Base-by-base conservation (phyloP, 208 protist genomes). In the Balamuthia mandrillaris region DNA sequence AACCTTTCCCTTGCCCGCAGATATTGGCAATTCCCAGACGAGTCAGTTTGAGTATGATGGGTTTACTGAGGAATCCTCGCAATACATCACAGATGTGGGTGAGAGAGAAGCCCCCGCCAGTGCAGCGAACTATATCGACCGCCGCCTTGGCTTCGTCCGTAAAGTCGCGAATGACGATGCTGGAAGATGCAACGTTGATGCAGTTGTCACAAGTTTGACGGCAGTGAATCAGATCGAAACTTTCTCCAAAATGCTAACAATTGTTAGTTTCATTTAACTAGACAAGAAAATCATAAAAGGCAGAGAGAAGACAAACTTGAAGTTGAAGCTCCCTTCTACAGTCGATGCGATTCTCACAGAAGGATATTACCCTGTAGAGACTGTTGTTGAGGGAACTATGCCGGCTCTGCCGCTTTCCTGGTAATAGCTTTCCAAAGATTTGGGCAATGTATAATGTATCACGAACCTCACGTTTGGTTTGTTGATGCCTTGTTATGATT, bases 381-480 rank as follows among this genome's bases (percentile, higher is more conserved):
- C 61, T 81, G 81, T 94, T 95, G 45, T 94, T 92, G 0, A 95
- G 60, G 10, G 93, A 31, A 65, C 74, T 66, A 42, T 37, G 21
- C 74, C 74, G 3, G 74, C 74, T 49, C 74, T 21, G 10, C 74
- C 74, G 54, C 52, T 66, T 31, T 81, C 74, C 47, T 81, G 74
- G 47, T 81, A 81, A 41, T 81, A 81, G 24, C 91, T 93, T 90
- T 99, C 98, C 7, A 99, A 79, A 4, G 94, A 97, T 61, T 96
- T 95, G 0, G 97, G 97, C 12, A 97, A 87, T 0, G 92, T 91
- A 37, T 96, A 94, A 91, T 99, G 98, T 45, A 99, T 89, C 2
- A 99, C 96, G 85, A 93, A 97, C 44, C 98, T 94, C 49, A 99
- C 97, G 82, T 99, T 94, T 0, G 92, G 84, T 88, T 98, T 99